Evolutionary conservation across 352 stramenopile species (phyloP), one percentile per base, ranked within the genome.

Genomic region (Hyaloperonospora arabidopsidis): DNA sequence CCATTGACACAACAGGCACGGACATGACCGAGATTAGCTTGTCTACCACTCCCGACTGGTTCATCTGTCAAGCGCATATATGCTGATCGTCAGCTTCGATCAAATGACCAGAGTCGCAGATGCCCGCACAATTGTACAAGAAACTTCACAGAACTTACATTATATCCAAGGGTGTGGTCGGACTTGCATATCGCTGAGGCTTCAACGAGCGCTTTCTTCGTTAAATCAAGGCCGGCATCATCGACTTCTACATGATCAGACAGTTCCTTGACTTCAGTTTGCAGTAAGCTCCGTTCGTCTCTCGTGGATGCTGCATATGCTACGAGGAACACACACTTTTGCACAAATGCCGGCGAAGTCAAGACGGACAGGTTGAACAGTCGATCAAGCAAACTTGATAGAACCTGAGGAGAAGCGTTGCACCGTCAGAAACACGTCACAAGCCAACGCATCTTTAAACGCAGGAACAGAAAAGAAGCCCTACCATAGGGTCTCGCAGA

Each of bases 131-230:
- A n/a, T n/a, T n/a, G n/a, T n/a, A n/a, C 7, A 12, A 21, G n/a
- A 13, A n/a, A 10, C 14, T 34, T 12, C 5, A 14, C 2, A 50
- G 0, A 7, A 72, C 77, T 64, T 43, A 93, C 82, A 68, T 91
- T 94, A 61, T 92, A 94, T 18, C 81, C 81, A 38, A 94, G 71
- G 3, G 84, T 94, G 56, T 89, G 78, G 49, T 94, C 84, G 5
- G 82, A 89, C 49, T 86, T 82, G 66, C 84, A 94, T 29, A 91
- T 79, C 11, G 69, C 59, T 22, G 84, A 94, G 14, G 81, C 81
- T 32, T 89, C 81, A 12, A 77, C 52, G 0, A 94, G 64, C 3
- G 82, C 79, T 34, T 70, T 74, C 54, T 87, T 89, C 1, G 79
- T 87, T 13, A 69, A 63, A 34, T 86, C 68, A 7, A 92, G 61